A percentile compares a stretch with the other conserved stretches of the same genome.
phyloP scores from a whole-genome alignment of 2,329 filamentous ascomycete species.

The Colletotrichum scovillei region DNA sequence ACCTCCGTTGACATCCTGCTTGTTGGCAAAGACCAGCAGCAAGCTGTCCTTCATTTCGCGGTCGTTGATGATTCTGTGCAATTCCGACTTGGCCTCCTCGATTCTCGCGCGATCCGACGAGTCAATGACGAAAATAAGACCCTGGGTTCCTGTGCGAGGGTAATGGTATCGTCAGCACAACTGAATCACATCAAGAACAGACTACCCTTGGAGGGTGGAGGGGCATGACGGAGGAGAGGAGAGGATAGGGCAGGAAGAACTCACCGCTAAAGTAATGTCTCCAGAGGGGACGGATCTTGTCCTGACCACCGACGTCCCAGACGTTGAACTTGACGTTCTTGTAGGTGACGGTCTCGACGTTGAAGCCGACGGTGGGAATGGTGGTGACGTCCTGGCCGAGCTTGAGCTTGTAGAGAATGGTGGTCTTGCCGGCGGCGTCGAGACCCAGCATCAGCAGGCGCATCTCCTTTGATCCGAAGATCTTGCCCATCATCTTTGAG shows the following conservation, averaged over 20 bases:
- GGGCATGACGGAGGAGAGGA: slow-evolving; percentile 1
- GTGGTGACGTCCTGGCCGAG: slow-evolving; percentile 98
- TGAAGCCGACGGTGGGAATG: slow-evolving; percentile 98
- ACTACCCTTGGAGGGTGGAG: background rate
- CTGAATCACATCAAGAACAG: background rate
- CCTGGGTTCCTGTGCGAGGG: slow-evolving; percentile 81
- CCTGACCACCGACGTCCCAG: slow-evolving; percentile 98
- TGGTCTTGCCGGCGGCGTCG: slow-evolving; percentile 98
- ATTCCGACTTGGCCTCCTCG: slow-evolving; percentile 90
- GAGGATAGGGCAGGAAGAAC: slow-evolving; percentile 40
- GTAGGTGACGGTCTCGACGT: slow-evolving; percentile 98
- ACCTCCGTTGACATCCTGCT: slow-evolving; percentile 93
- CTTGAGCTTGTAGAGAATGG: slow-evolving; percentile 99
- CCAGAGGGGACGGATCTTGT: slow-evolving; percentile 97
- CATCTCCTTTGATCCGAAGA: slow-evolving; percentile 99
- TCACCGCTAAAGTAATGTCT: slow-evolving; percentile 93
- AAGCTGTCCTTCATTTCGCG: slow-evolving; percentile 97
- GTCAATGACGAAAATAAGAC: slow-evolving; percentile 98
- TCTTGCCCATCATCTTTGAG: slow-evolving; percentile 97
- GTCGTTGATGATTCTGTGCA: slow-evolving; percentile 98
- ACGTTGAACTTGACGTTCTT: slow-evolving; percentile 99
- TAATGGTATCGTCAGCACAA: slow-evolving; percentile 3
- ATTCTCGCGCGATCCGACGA: slow-evolving; percentile 92
- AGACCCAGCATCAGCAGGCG: slow-evolving; percentile 97
- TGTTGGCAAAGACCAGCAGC: slow-evolving; percentile 96